These are phyloP conservation scores for Amniculicola lignicola DNA, from an alignment of 495 filamentous ascomycete genomes.

Conservation along the genomic window DNA sequence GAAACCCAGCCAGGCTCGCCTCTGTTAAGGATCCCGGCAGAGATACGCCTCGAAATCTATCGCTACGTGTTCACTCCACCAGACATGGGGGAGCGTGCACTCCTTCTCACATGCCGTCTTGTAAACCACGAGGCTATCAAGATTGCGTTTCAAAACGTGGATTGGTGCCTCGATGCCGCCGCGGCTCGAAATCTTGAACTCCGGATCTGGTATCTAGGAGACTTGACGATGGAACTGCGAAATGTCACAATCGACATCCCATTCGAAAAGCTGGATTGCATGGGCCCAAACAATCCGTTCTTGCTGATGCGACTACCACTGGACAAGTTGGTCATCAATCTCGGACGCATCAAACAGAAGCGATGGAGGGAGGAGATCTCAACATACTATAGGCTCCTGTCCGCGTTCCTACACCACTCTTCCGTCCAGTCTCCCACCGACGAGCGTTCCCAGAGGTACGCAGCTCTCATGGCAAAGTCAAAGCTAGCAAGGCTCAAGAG, in stretches of 20 bases:
- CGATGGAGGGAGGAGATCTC: not conserved
- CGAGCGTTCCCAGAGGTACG: too few relatives aligned
- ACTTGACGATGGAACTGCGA: not conserved
- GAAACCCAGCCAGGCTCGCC: not conserved
- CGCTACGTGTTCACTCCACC: not conserved
- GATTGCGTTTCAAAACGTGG: not conserved
- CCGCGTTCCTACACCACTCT: not conserved
- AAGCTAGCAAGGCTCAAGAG: too few relatives aligned
- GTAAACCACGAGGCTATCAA: not conserved
- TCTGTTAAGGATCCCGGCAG: not conserved
- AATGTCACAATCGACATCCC: not conserved
- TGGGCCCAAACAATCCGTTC: conserved; percentile 7
- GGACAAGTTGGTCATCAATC: not conserved
- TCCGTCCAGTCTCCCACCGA: too few relatives aligned
- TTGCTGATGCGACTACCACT: not conserved
- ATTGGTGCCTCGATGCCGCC: not conserved
- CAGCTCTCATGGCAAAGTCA: too few relatives aligned
- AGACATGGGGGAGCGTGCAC: not conserved
- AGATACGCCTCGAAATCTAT: conserved; percentile 1
- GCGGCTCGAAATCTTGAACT: not conserved
- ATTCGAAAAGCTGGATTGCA: not conserved
- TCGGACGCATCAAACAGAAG: not conserved
- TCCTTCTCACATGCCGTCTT: conserved; percentile 5
- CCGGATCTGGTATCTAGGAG: not conserved
- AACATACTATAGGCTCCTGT: conserved; percentile 3